Evolutionary conservation across 2,329 filamentous ascomycete genomes (phyloP), one percentile per base, ranked within the genome.

Genomic region (Pseudogymnoascus verrucosus): DNA sequence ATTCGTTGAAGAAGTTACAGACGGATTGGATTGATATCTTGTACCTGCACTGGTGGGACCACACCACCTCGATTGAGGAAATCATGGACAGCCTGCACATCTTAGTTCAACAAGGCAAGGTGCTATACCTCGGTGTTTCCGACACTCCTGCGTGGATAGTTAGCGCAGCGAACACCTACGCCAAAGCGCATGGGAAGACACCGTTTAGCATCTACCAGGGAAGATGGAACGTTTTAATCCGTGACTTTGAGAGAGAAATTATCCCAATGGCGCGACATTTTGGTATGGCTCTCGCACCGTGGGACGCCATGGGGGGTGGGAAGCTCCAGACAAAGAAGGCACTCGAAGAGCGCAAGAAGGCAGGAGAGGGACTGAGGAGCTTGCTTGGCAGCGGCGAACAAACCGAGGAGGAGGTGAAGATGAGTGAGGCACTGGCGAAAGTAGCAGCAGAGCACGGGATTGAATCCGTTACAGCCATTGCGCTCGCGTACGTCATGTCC

Each of bases 71-170:
- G 0, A 84, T 89, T 51, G 78, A 82, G 0, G 87, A 90, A 70
- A 60, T 90, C 54, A 90, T 90, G 88, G 84, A 89, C 65, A 80
- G 80, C 1, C 77, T 90, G 42, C 87, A 89, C 71, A 76, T 79
- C 19, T 76, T 89, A 7, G 84, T 89, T 0, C 65, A 72, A 0
- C 71, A 78, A 5, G 85, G 87, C 16, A 89, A 89, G 68, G 85
- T 90, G 0, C 75, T 87, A 14, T 89, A 89, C 67, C 77, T 90
- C 1, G 88, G 88, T 4, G 79, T 89, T 72, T 85, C 81, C 54
- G 87, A 90, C 68, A 85, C 84, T 0, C 88, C 88, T 0, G 88
- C 88, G 7, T 90, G 87, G 87, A 74, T 88, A n/a, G 86, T 88
- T 12, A 81, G 80, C 70, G 86, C 85, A 70, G 84, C 84, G 16